Base-by-base conservation (phyloP, 73 alveolate genomes). In the Durusdinium trenchii region DNA sequence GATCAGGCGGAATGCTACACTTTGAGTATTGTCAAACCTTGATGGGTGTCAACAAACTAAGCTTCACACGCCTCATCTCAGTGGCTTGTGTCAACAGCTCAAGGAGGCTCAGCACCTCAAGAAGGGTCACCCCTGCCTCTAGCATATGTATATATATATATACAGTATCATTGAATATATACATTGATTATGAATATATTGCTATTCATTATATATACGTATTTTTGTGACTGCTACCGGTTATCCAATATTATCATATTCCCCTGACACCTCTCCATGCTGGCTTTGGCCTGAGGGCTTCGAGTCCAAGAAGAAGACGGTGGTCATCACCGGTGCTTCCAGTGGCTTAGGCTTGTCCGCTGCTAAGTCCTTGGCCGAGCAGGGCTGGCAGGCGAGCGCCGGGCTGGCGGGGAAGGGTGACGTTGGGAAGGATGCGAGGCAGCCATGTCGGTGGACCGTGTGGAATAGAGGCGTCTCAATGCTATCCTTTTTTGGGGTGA, bases 241-340 rank as follows among this genome's bases (percentile, higher is more conserved):
- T n/a, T n/a, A n/a, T n/a, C n/a, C 52, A 38, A 75, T 10, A 30
- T 42, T 20, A 38, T 12, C 16, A 75, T 20, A 28, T 14, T 40
- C 36, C 10, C 78, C 78, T 20, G 30, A 30, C 52, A 38, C 85
- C n/a, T 35, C 52, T 1, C 40, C 35, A 38, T n/a, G 50, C 50
- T 51, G 18, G 35, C 52, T 0, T 23, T 38, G 51, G 18, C 43
- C 85, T 75, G 50, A 35, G 16, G 38, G 12, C 51, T 20, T 35
- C 52, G 23, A 20, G 54, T 51, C 85, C 85, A 47, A 75, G 52
- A 81, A 81, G 91, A 81, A 81, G 91, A 81, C 91, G 12, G 91
- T 81, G 48, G 28, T 81, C 91, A 45, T 81, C 45, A 81, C 91
- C 45, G 91, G 91, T 16, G 91, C 91, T 67, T 81, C 91, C 32